Conservation (phyloP, 1,284 basidiomycete species). For the Cryptococcus depauperatus region DNA sequence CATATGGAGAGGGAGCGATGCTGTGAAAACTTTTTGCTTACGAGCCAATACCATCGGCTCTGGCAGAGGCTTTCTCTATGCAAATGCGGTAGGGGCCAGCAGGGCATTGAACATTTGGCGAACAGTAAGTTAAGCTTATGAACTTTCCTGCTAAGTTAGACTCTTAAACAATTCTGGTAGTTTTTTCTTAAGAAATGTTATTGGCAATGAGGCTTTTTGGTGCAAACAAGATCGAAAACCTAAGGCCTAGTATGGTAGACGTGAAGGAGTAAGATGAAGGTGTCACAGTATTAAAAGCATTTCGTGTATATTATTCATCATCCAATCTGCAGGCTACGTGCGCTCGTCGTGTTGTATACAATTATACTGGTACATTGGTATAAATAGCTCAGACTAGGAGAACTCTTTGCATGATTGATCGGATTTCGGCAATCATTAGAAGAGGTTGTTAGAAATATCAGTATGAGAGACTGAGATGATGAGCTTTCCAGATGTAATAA, state of each 20-base stretch:
- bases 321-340: no score
- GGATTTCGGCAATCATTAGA: no score
- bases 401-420: no score
- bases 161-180: conserved; percentile 18
- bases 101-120: conserved; percentile 65
- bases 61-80: conserved; percentile 82
- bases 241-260: conserved; percentile 43
- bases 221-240: conserved; percentile 53
- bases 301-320: no score
- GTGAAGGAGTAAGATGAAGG: conserved; percentile 35
- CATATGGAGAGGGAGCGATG: conserved; percentile 75
- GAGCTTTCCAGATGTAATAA: no score
- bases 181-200: conserved; percentile 50
- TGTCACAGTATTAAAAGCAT: no score
- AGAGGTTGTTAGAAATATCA: no score
- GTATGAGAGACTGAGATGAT: no score
- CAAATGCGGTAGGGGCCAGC: conserved; percentile 73
- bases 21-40: conserved; percentile 82
- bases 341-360: no score
- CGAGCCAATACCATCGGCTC: conserved; percentile 85
- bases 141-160: neutral
- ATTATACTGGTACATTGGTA: no score
- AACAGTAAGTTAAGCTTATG: conserved; percentile 38
- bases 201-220: conserved; percentile 72
- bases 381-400: no score